A percentile compares a stretch with the other conserved stretches of the same genome.
These are phyloP conservation scores for Pholiota microspora DNA, from an alignment of 768 basidiomycete species.

Conservation along the genomic window DNA sequence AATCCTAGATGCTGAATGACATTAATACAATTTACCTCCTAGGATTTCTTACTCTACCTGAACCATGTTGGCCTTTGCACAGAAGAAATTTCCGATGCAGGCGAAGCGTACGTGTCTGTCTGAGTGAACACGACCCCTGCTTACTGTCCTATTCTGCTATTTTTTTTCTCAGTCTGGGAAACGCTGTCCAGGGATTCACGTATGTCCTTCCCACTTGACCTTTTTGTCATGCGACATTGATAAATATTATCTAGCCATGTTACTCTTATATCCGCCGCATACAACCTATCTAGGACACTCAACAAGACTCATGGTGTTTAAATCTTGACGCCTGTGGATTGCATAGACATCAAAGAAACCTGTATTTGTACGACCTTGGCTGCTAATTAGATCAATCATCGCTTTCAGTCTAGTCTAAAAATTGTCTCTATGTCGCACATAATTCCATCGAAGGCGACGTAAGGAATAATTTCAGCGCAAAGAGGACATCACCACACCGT, in stretches of 20 bases:
- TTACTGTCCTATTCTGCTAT: slow-evolving; percentile 1
- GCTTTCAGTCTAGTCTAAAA: no score
- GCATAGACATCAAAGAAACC: neutral
- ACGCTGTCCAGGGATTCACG: slow-evolving; percentile 91
- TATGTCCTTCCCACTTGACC: slow-evolving; percentile 33
- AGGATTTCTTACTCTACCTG: slow-evolving; percentile 79
- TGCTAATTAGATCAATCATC: no score
- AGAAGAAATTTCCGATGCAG: slow-evolving; percentile 82
- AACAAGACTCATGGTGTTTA: slow-evolving; percentile 10
- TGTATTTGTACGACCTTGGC: neutral
- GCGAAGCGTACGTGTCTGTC: slow-evolving; percentile 61
- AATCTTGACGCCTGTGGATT: neutral
- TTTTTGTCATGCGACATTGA: slow-evolving; percentile 1
- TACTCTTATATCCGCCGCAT: slow-evolving; percentile 81
- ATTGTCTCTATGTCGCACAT: no score
- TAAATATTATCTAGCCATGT: slow-evolving; percentile 55
- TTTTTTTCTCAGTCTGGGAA: slow-evolving; percentile 58
- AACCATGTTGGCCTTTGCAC: slow-evolving; percentile 89
- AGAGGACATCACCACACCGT: no score
- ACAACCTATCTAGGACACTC: slow-evolving; percentile 73
- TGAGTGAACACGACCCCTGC: neutral
- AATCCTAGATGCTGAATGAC: no score
- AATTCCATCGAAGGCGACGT: no score
- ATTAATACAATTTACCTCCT: neutral
- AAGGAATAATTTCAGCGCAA: no score